Base-by-base conservation (phyloP, 2,329 filamentous ascomycete genomes). In the Aspergillus niger region DNA sequence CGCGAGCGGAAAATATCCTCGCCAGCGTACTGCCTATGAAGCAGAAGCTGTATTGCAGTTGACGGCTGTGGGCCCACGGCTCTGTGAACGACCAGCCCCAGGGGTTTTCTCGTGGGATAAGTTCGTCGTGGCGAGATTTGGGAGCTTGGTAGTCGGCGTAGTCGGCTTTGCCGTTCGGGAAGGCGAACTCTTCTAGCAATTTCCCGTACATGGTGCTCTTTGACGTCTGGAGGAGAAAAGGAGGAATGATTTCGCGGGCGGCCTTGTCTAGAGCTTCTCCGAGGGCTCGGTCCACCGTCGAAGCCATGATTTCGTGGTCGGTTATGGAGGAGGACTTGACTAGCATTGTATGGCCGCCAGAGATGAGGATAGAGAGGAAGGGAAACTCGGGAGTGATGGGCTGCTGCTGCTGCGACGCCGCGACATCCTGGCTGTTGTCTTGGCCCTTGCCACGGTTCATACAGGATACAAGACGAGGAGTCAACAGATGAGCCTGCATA, bases 401-500 rank as follows among this genome's bases (percentile, higher is more conserved):
- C 39, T 49, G 15, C 41, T 49, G 15, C 39, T 49, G 15, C 41
- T 49, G 1, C 10, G 38, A 11, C 44, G 8, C 56, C 10, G 53
- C 55, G 54, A 56, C 53, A 20, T 60, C 51, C 55, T 55, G 63
- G 38, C n/a, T 52, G 4, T 54, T 48, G 7, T 63, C 66, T 55
- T 62, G 32, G 11, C 10, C 11, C 32, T 36, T 55, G 11, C 63
- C 64, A 20, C 62, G 65, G 55, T 80, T 72, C 61, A 94, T 76
- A 5, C 90, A 90, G 32, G 81, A 78, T 3, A 89, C 88, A 44
- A 99, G 84, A 8, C 92, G 84, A 15, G 94, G 91, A 17, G 95
- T 98, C 63, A 99, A 79, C 17, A 95, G 90, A 76, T 99, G 95
- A 10, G 93, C 95, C 74, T 97, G 93, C 95, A 99, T 98, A 76